phyloP scores from a whole-genome alignment of 2,329 filamentous ascomycete species.

The Diaporthe sp. region DNA sequence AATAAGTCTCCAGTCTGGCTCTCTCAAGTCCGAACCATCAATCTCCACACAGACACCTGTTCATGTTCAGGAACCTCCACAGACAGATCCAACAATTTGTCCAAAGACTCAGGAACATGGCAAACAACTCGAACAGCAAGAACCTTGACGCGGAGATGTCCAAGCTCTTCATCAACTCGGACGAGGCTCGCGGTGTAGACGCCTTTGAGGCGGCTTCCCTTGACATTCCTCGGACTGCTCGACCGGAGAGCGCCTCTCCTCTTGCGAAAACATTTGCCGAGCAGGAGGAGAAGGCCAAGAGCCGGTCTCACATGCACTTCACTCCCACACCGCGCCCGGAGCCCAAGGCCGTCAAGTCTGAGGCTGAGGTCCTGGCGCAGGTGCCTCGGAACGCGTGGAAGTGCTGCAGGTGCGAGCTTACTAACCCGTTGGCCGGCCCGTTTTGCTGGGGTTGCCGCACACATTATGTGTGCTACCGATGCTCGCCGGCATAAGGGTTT shows the following conservation, averaged over 20 bases:
- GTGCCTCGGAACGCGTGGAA: background rate
- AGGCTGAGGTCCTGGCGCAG: background rate
- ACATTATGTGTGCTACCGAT: background rate
- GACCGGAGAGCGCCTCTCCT: background rate
- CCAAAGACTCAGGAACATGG: conserved; percentile 10
- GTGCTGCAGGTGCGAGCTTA: background rate
- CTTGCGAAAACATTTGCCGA: background rate
- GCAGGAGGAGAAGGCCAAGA: background rate
- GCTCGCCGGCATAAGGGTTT: background rate
- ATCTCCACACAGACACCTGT: background rate
- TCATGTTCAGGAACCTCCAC: conserved; percentile 2
- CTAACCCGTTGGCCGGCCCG: background rate
- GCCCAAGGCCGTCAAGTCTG: too few relatives aligned
- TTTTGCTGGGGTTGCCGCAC: background rate
- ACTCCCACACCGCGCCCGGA: background rate
- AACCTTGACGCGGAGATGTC: background rate
- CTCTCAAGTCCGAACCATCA: background rate
- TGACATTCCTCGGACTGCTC: background rate
- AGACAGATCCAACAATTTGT: background rate
- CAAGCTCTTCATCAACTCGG: background rate
- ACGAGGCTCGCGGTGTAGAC: background rate
- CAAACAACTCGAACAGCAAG: background rate
- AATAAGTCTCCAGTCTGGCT: background rate
- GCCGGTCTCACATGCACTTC: background rate
- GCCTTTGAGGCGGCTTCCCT: background rate